Evolutionary conservation across 768 basidiomycete genomes (phyloP).

Genomic region (Pleurotus tuber-regium): DNA sequence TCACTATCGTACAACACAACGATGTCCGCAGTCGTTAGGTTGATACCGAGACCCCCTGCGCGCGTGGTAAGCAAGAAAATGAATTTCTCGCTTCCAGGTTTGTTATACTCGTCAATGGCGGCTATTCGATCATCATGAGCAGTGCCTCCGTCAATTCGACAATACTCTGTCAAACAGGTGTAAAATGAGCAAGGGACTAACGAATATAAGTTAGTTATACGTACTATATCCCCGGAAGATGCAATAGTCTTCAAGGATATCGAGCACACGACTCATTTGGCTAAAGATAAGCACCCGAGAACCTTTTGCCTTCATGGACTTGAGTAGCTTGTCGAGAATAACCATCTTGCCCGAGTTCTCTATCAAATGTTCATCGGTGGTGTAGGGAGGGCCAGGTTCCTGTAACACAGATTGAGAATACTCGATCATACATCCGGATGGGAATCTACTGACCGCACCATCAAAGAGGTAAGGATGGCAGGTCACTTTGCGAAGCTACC

Average conservation of each 20-base stretch:
- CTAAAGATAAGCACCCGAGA: slow-evolving; percentile 91
- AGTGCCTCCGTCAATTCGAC: slow-evolving; percentile 93
- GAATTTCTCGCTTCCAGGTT: slow-evolving; percentile 90
- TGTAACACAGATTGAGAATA: slow-evolving; percentile 21
- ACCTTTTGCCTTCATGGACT: slow-evolving; percentile 87
- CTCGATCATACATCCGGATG: too few species aligned
- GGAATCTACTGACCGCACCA: slow-evolving; percentile 61
- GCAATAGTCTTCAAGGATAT: slow-evolving; percentile 97
- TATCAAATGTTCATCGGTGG: slow-evolving; percentile 95
- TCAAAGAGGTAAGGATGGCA: slow-evolving; percentile 93
- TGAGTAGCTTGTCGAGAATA: slow-evolving; percentile 91
- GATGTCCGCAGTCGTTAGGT: slow-evolving; percentile 90
- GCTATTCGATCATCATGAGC: slow-evolving; percentile 95
- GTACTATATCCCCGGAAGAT: slow-evolving; percentile 85
- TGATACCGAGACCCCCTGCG: slow-evolving; percentile 96
- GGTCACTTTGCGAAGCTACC: slow-evolving; percentile 76
- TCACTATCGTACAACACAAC: slow-evolving; percentile 97
- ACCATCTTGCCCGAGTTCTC: slow-evolving; percentile 97
- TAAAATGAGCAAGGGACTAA: slow-evolving; percentile 7
- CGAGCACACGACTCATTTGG: slow-evolving; percentile 98
- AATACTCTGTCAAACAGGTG: slow-evolving; percentile 68
- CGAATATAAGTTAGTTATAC: slow-evolving; percentile 25
- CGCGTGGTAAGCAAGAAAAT: slow-evolving; percentile 96
- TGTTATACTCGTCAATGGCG: slow-evolving; percentile 98
- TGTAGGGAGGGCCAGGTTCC: slow-evolving; percentile 98